Base-by-base conservation (phyloP, 2,329 filamentous ascomycete species). In the Penicillium capsulatum region DNA sequence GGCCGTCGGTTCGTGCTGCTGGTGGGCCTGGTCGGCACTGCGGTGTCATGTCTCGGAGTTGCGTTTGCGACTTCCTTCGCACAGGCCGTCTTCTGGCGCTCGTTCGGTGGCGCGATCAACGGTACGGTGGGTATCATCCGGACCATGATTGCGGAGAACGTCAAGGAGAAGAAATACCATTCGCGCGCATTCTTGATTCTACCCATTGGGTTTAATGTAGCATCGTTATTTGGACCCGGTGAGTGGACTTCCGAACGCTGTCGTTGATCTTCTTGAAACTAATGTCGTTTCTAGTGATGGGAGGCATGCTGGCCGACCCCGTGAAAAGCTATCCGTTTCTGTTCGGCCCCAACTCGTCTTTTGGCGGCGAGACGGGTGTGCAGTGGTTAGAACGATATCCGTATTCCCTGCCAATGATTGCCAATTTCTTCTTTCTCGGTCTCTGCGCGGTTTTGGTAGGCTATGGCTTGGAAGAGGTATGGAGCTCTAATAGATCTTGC, bases 1-100 rank as follows among this genome's bases (percentile, higher is more conserved):
- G 89, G 88, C 1, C 76, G 88, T 30, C 94, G 92, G 63, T 79
- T 76, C 5, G 85, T 91, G 10, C 70, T 94, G 27, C 69, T 92
- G 42, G 79, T 92, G 34, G 86, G 88, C 0, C 65, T 94, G 16
- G 46, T 80, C 0, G 87, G 87, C 0, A 88, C 82, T 0, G 74
- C 73, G 34, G 55, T 83, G 7, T 80, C 80, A 4, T 81, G 78
- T 45, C 56, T 85, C 13, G 83, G 81, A 0, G 84, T 86, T 52
- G 84, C 81, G 0, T 83, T 86, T 55, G 77, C 79, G 9, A 71
- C 71, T 13, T 81, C 71, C 16, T 86, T 88, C 53, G 69, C 67
- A 34, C 63, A 69, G 48, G 83, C 83, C 2, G 75, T 84, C 8
- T 73, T 80, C 38, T 89, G 82, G 73, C 70, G 85, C 11, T 74